Percentiles rank a stretch among this genome's conserved stretches.
phyloP scores from a whole-genome alignment of 1,284 basidiomycete genomes.

The Fomitiporia mediterranea region DNA sequence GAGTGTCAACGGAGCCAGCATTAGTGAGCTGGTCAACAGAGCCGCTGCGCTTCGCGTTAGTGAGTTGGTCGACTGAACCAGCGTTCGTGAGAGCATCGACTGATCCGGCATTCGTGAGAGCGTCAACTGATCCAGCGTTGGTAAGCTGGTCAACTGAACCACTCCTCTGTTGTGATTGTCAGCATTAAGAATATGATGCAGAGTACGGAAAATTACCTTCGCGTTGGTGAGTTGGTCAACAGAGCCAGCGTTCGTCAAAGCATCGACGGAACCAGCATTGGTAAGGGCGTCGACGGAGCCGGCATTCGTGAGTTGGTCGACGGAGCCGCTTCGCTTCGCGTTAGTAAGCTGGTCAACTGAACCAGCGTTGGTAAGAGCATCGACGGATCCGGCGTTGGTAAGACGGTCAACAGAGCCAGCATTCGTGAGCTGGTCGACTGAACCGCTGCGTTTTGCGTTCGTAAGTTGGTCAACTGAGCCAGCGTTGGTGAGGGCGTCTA shows the following conservation, averaged over 20 bases:
- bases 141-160: not conserved
- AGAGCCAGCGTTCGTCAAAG: not conserved
- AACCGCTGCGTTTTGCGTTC: not conserved
- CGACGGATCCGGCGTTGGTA: not conserved
- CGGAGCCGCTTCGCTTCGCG: not conserved
- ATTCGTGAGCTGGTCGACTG: not conserved
- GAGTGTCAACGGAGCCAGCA: not conserved
- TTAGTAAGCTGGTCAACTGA: not conserved
- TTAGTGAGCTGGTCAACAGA: not conserved
- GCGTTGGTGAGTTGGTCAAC: not conserved
- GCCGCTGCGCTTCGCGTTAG: not conserved
- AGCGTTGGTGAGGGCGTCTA: not conserved
- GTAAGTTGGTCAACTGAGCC: not conserved
- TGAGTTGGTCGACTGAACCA: not conserved
- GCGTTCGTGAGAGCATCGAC: not conserved
- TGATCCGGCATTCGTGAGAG: not conserved
- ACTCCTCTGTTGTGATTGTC: not conserved
- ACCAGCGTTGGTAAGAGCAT: not conserved
- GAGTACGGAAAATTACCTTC: not conserved
- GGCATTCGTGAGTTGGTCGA: not conserved
- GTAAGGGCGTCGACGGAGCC: not conserved
- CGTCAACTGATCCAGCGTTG: not conserved
- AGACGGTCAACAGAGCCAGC: not conserved
- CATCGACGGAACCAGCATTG: not conserved
- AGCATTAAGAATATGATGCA: too few relatives aligned